Evolutionary conservation across 257 asterid species (phyloP).

Genomic region (Thymus mandschuricus): DNA sequence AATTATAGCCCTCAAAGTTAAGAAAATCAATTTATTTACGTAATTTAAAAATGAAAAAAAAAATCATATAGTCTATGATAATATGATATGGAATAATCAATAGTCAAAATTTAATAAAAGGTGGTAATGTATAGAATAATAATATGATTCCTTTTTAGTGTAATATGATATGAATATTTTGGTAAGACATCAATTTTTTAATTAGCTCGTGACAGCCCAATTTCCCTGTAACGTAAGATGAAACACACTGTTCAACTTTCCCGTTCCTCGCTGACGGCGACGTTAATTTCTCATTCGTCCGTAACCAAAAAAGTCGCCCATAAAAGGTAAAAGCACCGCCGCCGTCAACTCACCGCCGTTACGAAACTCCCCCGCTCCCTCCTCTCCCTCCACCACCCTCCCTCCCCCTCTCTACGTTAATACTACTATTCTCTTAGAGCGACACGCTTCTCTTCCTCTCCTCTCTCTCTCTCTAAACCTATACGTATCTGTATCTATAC

Average conservation of each 20-base stretch:
- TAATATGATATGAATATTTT: neutral
- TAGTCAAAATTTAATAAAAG: neutral
- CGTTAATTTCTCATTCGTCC: conserved; percentile 29
- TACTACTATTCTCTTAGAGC: conserved; percentile 35
- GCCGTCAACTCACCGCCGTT: conserved; percentile 44
- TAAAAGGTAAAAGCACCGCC: conserved; percentile 26
- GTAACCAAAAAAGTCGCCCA: conserved; percentile 31
- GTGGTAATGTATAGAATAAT: neutral
- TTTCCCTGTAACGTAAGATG: conserved; percentile 36
- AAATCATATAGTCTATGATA: too few relatives aligned
- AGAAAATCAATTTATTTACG: too few relatives aligned
- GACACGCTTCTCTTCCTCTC: conserved; percentile 30
- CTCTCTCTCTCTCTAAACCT: conserved; percentile 3
- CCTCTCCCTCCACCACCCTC: conserved; percentile 24
- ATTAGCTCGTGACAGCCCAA: conserved; percentile 32
- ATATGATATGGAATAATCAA: too few relatives aligned
- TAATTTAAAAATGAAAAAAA: too few relatives aligned
- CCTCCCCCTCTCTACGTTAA: conserved; percentile 35
- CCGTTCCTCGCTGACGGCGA: conserved; percentile 43
- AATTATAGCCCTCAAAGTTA: too few relatives aligned
- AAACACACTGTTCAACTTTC: conserved; percentile 34
- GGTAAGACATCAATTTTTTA: conserved; percentile 27
- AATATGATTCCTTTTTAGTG: conserved; percentile 16
- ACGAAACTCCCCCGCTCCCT: conserved; percentile 31
- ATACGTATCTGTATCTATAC: neutral